phyloP scores from a whole-genome alignment of 768 basidiomycete species.

The Suillus variegatus region DNA sequence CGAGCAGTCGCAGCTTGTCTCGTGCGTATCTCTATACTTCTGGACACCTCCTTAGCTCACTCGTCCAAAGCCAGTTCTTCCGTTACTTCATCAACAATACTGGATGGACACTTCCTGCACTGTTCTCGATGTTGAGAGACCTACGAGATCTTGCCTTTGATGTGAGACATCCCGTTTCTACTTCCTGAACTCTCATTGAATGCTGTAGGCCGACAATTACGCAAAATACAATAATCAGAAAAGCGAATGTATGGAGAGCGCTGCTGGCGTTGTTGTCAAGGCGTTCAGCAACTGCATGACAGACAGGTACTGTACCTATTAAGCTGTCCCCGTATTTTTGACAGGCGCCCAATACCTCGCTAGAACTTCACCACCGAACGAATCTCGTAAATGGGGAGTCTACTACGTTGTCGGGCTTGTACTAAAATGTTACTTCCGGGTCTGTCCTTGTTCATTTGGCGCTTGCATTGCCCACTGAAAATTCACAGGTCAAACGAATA shows the following conservation, averaged over 20 bases:
- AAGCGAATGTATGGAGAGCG: slow-evolving; percentile 79
- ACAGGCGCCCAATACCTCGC: slow-evolving; percentile 4
- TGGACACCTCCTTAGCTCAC: slow-evolving; percentile 1
- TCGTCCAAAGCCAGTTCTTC: slow-evolving; percentile 60
- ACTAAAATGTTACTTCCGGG: slow-evolving; percentile 94
- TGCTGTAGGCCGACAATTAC: slow-evolving; percentile 58
- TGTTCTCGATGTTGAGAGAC: slow-evolving; percentile 82
- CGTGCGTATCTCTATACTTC: slow-evolving; percentile 49
- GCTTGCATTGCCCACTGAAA: slow-evolving; percentile 6
- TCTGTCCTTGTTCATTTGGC: slow-evolving; percentile 34
- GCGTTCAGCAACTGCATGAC: slow-evolving; percentile 89
- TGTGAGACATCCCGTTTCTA: slow-evolving; percentile 41
- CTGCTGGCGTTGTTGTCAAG: slow-evolving; percentile 83
- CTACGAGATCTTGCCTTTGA: slow-evolving; percentile 85
- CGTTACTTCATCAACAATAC: slow-evolving; percentile 79
- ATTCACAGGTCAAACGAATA: slow-evolving; percentile 78
- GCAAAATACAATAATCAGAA: slow-evolving; percentile 56
- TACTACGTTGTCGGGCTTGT: slow-evolving; percentile 92
- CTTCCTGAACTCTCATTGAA: not conserved
- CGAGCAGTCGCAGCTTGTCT: slow-evolving; percentile 73
- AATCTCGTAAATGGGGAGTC: slow-evolving; percentile 87
- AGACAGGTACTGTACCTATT: slow-evolving; percentile 54
- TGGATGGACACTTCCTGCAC: slow-evolving; percentile 82
- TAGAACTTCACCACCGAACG: slow-evolving; percentile 67
- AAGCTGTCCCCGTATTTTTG: not conserved